Conservation (phyloP, 2,329 filamentous ascomycete genomes). For the Ceratocystis cacaofunesta region DNA sequence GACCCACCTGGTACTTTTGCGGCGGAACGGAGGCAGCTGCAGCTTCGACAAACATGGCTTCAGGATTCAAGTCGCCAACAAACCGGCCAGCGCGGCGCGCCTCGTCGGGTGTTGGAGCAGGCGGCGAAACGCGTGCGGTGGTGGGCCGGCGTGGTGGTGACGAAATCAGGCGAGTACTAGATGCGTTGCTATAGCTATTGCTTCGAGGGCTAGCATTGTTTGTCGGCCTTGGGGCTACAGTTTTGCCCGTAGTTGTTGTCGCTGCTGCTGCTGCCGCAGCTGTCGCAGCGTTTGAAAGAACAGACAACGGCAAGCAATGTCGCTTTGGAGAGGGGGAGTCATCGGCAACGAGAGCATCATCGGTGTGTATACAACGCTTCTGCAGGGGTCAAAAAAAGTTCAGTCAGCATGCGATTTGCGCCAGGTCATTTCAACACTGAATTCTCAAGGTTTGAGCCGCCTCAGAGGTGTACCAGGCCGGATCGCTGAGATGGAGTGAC, state of each 20-base stretch:
- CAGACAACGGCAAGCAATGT: constrained; percentile 6
- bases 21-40: constrained; percentile 27
- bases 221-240: neutral
- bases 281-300: neutral
- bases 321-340: constrained; percentile 9
- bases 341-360: constrained; percentile 4
- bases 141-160: neutral
- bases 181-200: neutral
- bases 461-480: neutral
- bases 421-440: neutral
- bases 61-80: constrained; percentile 44
- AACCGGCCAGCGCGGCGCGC: constrained; percentile 30
- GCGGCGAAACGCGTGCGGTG: constrained; percentile 1
- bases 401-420: neutral
- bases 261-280: neutral
- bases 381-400: constrained; percentile 17
- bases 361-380: constrained; percentile 31
- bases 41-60: constrained; percentile 44
- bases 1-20: constrained; percentile 37
- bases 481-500: neutral
- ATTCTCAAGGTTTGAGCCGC: neutral
- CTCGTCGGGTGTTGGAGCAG: neutral
- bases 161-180: neutral
- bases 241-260: neutral
- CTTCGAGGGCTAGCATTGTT: neutral